Conservation (phyloP, 1,284 basidiomycete genomes). For the Heterobasidion occidentale region DNA sequence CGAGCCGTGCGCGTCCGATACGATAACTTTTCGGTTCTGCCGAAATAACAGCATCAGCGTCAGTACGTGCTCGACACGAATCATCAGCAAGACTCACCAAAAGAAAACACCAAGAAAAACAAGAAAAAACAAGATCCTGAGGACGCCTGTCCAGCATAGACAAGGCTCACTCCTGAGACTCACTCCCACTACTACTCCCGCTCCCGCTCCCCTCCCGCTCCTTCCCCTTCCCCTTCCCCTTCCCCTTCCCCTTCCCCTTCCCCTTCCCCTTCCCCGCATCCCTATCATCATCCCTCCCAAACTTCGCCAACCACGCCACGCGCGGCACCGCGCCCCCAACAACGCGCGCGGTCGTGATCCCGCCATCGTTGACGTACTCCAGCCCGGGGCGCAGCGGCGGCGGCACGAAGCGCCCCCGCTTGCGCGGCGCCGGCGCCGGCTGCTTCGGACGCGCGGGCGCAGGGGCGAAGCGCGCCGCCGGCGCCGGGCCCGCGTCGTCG, state of each 20-base stretch:
- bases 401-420: slow-evolving; percentile 2
- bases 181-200: background rate
- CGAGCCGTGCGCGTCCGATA: too few species aligned
- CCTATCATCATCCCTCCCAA: background rate
- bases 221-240: background rate
- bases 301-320: background rate
- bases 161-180: background rate
- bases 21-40: too few species aligned
- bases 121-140: too few species aligned
- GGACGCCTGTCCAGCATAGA: too few species aligned
- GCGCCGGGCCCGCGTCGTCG: background rate
- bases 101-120: too few species aligned
- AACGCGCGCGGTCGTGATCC: slow-evolving; percentile 3
- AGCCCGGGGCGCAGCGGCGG: slow-evolving; percentile 8
- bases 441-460: too few species aligned
- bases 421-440: background rate
- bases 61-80: too few species aligned
- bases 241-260: too few species aligned
- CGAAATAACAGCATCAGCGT: too few species aligned
- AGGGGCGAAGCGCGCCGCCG: slow-evolving; percentile 4
- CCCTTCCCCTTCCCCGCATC: background rate
- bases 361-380: slow-evolving; percentile 2
- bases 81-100: too few species aligned
- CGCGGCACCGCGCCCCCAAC: background rate
- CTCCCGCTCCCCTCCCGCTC: background rate